Evolutionary conservation across 208 protist genomes (phyloP), one percentile per base, ranked within the genome.

Genomic region (Trypanosoma melophagium): DNA sequence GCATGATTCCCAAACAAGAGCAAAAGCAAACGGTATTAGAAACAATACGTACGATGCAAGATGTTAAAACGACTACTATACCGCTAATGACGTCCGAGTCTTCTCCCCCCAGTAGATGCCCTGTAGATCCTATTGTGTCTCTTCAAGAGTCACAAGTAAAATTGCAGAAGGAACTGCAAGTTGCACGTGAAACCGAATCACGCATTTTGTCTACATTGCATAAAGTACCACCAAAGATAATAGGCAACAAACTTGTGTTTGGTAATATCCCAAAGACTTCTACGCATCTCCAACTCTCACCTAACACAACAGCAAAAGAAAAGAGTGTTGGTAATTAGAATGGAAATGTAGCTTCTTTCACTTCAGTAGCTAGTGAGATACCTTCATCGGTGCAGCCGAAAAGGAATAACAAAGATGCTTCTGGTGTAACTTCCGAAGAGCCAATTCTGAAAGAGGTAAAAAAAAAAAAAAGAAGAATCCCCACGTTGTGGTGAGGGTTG

Each of bases 401-500:
- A 1, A 35, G 3, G 1, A 55, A 35, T 55, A 55, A 55, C 12
- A 35, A 31, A 55, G 12, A 21, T 16, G 12, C 12, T 16, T 19
- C 13, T 22, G 54, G n/a, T 24, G 7, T 10, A 42, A 41, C 16
- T 42, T 42, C 16, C n/a, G 19, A 2, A n/a, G 16, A n/a, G 9
- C 28, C 28, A 7, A 35, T 35, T 5, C 28, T n/a, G 10, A 8
- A 47, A 10, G 16, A 47, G 16, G 42, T 14, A 10, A 17, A 47
- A 47, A 47, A 47, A 47, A 47, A 47, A n/a, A 47, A 47, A 59
- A 57, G 41, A 16, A 12, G 44, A 54, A 12, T 35, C 14, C n/a
- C 40, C n/a, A 28, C 35, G 21, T 0, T 69, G 64, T 55, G 64
- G 53, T 28, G 50, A 63, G 7, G 62, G 56, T 13, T 87, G 80